Percentiles rank a stretch among this genome's conserved stretches.
Evolutionary conservation across 2,329 filamentous ascomycete genomes (phyloP).

Genomic region (Exophiala sideris): DNA sequence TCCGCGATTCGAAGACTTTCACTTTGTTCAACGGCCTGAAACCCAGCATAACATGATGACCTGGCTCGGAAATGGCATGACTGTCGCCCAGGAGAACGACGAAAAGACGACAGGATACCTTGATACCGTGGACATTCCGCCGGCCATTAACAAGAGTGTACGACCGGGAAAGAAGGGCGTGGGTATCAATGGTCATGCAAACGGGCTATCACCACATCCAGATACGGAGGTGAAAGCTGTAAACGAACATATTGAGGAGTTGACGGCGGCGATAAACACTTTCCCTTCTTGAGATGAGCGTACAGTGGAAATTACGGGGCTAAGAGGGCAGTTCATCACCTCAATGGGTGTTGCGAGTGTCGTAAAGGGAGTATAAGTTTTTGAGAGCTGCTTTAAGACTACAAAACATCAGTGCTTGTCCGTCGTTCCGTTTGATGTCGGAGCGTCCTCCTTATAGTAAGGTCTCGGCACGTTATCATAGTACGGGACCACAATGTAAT

Average conservation of each 20-base stretch:
- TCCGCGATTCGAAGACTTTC: slow-evolving; percentile 59
- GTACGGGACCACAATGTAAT: slow-evolving; percentile 48
- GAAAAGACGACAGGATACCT: slow-evolving; percentile 13
- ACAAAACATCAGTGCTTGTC: neutral
- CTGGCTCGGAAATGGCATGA: slow-evolving; percentile 15
- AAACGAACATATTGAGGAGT: neutral
- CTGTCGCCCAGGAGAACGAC: slow-evolving; percentile 2
- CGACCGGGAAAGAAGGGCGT: neutral
- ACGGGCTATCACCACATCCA: neutral
- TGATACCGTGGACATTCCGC: slow-evolving; percentile 13
- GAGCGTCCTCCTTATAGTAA: slow-evolving; percentile 11
- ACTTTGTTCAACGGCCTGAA: slow-evolving; percentile 44
- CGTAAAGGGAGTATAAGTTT: neutral
- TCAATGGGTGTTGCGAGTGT: too few relatives aligned
- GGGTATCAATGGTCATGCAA: neutral
- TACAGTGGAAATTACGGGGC: too few relatives aligned
- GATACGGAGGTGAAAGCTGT: neutral
- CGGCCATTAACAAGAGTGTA: neutral
- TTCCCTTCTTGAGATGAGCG: neutral
- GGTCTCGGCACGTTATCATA: slow-evolving; percentile 46
- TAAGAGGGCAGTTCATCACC: too few relatives aligned
- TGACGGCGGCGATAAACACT: neutral
- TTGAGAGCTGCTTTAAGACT: neutral
- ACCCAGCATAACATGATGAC: neutral
- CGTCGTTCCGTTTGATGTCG: neutral